Conservation (phyloP, 345 rosid species). For the Iberis pinnata region DNA sequence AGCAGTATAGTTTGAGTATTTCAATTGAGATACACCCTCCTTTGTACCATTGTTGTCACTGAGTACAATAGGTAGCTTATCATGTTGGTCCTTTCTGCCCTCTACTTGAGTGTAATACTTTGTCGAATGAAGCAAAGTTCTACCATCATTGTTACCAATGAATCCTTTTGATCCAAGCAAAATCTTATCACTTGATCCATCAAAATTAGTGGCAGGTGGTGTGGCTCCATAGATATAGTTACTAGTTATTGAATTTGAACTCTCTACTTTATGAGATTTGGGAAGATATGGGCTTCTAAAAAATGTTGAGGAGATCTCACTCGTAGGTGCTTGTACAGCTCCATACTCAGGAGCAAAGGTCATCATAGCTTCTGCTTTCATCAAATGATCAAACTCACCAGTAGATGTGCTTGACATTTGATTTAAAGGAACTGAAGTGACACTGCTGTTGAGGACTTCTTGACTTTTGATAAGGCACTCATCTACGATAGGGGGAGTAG, state of each 20-base stretch:
- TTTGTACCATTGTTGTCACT: constrained; percentile 41
- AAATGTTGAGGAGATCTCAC: constrained; percentile 55
- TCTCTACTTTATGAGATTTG: constrained; percentile 57
- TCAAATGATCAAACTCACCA: constrained; percentile 85
- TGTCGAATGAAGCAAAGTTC: constrained; percentile 32
- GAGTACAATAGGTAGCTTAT: constrained; percentile 35
- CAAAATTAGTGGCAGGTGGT: constrained; percentile 56
- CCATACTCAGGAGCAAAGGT: constrained; percentile 95
- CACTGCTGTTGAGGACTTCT: constrained; percentile 44
- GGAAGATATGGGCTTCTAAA: constrained; percentile 85
- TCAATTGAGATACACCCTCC: constrained; percentile 42
- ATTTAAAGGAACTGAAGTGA: constrained; percentile 45
- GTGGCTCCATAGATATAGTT: constrained; percentile 76
- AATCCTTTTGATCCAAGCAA: constrained; percentile 43
- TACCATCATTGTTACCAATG: constrained; percentile 38
- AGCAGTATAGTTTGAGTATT: constrained; percentile 49
- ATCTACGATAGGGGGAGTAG: constrained; percentile 48
- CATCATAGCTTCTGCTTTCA: constrained; percentile 94
- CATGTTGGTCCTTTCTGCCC: constrained; percentile 42
- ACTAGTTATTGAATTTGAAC: constrained; percentile 60
- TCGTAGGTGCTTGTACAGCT: constrained; percentile 72
- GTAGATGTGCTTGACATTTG: constrained; percentile 38
- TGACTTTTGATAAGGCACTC: constrained; percentile 63
- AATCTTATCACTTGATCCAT: constrained; percentile 59
- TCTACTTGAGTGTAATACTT: constrained; percentile 69